Evolutionary conservation across 2,329 filamentous ascomycete genomes (phyloP), one percentile per base, ranked within the genome.

Genomic region (Fusarium sp.): DNA sequence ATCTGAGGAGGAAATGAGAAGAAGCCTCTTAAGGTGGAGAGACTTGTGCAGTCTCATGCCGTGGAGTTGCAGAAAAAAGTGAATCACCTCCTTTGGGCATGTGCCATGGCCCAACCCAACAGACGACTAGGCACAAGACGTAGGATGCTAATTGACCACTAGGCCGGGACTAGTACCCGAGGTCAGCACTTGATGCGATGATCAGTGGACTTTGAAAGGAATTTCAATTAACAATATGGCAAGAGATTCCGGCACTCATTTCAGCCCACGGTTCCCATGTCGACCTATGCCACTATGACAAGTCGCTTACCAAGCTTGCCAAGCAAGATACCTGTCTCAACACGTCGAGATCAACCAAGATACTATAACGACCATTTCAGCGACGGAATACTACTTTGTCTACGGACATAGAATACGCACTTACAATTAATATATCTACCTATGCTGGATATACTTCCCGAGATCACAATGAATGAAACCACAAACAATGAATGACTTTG

Each of bases 111-210:
- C 50, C 44, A 59, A 54, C 19, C 66, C 52, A 54, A 54, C 59
- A 63, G 35, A 67, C 35, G 13, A 59, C 43, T 50, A 49, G 50
- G 35, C 33, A 35, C 53, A 64, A 59, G 42, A 67, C 63, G 32
- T 49, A 58, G 30, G 54, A 47, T 73, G 49, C 62, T 71, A 73
- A 68, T 32, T 44, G 42, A 60, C 44, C 28, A 38, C 67, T 74
- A 74, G 42, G 44, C 38, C 64, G 61, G 70, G 40, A 52, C 71
- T 64, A 68, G 71, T 50, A 60, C 23, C 62, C 47, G 54, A 49
- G 28, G 71, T 74, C 67, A 73, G 71, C 59, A 56, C 61, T 73
- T 69, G 71, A 59, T 56, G 71, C 30, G 71, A 64, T 69, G 71
- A 73, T 74, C 71, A 64, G 67, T 50, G 59, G 50, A n/a, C 64